Evolutionary conservation across 192 early-diverging fungal genomes (phyloP), one percentile per base, ranked within the genome.

Genomic region (Phycomyces blakesleeanus): DNA sequence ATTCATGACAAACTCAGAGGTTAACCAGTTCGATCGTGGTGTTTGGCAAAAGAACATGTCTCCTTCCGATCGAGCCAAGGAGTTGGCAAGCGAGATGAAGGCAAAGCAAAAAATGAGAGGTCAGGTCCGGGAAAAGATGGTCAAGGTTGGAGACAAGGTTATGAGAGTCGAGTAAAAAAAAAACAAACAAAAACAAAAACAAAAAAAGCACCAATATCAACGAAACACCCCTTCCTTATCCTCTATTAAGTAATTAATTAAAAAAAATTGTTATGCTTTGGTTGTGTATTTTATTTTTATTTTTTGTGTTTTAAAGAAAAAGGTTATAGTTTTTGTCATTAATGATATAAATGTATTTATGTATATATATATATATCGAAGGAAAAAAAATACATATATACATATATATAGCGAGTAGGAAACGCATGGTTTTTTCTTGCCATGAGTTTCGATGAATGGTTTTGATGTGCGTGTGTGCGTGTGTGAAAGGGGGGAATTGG

Each of bases 81-180:
- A 63, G 8, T 18, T 63, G 5, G 61, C 21, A 21, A 15, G 18
- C 16, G 52, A 63, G 24, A 55, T 63, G 62, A 54, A 63, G 44
- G 5, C 11, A 60, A 60, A 54, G 24, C n/a, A 60, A 25, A 24
- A 60, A n/a, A 51, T 49, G 42, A 11, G 14, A 16, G 10, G 18
- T 5, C 26, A 15, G 27, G 25, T 29, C 16, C 5, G 10, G 24
- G 20, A 61, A 22, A 47, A 26, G 47, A 61, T 61, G 26, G 37
- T 18, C 29, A 57, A 37, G 2, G 26, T 38, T 11, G 27, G 25
- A 20, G 55, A 57, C n/a, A 57, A 27, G 11, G 34, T 57, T 14
- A 54, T 14, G 11, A 39, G 24, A 25, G 20, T 59, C 40, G 8
- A 59, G 40, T 22, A 59, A 12, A 41, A 7, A 2, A 34, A n/a